Evolutionary conservation across 2,329 filamentous ascomycete genomes (phyloP), one percentile per base, ranked within the genome.

Genomic region (Bipolaris gigantea): DNA sequence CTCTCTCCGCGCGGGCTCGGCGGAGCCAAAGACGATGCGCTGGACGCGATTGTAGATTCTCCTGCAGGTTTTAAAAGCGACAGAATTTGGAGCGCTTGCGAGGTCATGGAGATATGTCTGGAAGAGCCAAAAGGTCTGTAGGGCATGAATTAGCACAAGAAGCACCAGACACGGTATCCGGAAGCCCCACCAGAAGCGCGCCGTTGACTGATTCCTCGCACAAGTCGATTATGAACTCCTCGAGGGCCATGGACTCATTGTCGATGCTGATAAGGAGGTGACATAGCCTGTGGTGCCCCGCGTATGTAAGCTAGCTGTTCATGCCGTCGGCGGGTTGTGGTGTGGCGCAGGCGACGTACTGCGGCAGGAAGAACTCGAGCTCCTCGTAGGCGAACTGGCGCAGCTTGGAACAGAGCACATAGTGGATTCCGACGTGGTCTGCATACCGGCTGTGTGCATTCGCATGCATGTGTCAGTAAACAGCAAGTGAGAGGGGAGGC

Each of bases 341-440:
- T 18, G 35, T 56, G 16, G 40, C 42, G 27, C 35, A 50, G 43
- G 56, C 46, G 59, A 70, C 71, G 56, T 69, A 73, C 69, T 76
- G 89, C 59, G 90, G 90, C 45, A 94, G 83, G 80, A 93, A 94
- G 85, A 94, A 94, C 77, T 94, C 90, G 73, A 94, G 92, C 77
- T 94, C 89, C 80, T 92, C 89, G 78, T 93, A 94, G 61, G 88
- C 89, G 73, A 94, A 94, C 76, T 90, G 89, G 72, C 90, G 89
- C 72, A 94, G 82, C 83, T 94, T 94, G 69, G 88, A 89, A 81
- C 90, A 93, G 60, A 94, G 85, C 59, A 92, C 89, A 80, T 93
- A 91, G 77, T 93, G 89, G 71, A 94, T 93, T 67, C 90, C 90
- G 74, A 94, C 88, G 81, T 94, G 89, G 77, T 93, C 88, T 74